Conservation (phyloP, 1,139 yeast species). For the Taiozyma sp. region DNA sequence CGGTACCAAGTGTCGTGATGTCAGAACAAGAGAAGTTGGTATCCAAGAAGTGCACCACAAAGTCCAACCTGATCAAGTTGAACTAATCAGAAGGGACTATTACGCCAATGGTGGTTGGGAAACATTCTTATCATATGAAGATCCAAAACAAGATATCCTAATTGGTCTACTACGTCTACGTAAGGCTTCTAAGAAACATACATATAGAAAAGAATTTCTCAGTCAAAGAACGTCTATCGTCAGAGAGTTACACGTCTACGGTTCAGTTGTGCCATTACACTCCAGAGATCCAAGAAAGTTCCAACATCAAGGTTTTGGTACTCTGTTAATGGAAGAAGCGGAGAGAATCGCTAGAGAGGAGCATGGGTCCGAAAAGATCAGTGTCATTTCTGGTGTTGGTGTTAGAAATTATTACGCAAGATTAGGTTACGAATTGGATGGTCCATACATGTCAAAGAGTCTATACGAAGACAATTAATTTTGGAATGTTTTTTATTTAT, state of each 20-base stretch:
- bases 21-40: constrained; percentile 98
- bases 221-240: constrained; percentile 86
- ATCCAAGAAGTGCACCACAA: constrained; percentile 97
- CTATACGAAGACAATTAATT: constrained; percentile 5
- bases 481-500: neutral
- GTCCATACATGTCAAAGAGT: constrained; percentile 90
- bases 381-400: constrained; percentile 97
- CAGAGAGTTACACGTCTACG: constrained; percentile 94
- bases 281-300: constrained; percentile 97
- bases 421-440: constrained; percentile 87
- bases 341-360: constrained; percentile 93
- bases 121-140: constrained; percentile 92
- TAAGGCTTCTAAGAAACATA: constrained; percentile 82
- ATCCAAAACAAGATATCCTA: constrained; percentile 92
- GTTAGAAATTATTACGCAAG: constrained; percentile 93
- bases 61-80: constrained; percentile 96
- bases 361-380: constrained; percentile 85
- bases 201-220: constrained; percentile 85
- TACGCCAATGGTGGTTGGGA: constrained; percentile 99
- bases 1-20: constrained; percentile 94
- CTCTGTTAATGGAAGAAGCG: constrained; percentile 96
- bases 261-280: constrained; percentile 95
- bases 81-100: constrained; percentile 89
- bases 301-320: constrained; percentile 99
- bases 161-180: constrained; percentile 87